Evolutionary conservation across 257 asterid species (phyloP), one percentile per base, ranked within the genome.

Genomic region (Solanum medicagineum): DNA sequence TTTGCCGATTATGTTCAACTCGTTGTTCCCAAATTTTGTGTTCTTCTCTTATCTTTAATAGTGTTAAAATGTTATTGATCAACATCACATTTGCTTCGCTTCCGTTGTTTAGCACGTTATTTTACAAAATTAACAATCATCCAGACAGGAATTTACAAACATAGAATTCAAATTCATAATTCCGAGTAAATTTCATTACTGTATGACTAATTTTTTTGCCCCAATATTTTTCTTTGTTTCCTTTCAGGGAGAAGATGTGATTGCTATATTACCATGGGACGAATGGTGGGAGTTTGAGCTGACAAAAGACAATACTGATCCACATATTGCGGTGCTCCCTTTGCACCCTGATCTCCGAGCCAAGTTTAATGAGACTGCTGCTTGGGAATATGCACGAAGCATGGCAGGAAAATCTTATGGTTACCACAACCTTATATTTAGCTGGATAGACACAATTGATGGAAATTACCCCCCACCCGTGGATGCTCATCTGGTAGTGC

Each of bases 221-320:
- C 22, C 24, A 6, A 79, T 32, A 57, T 51, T 62, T 42, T 32
- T 84, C 20, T 86, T 69, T 36, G 70, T 80, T 86, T 63, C 49
- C 51, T 75, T 68, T 29, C 84, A 93, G 98, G 99, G 98, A 83
- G 92, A 94, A 86, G 97, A 94, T 91, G 57, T 94, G 40, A 94
- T 94, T 85, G 98, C 92, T 65, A 91, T 94, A 83, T 81, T 96
- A 83, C 92, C 98, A 53, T 96, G 99, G 99, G 97, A 96, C 17
- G 98, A 94, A 32, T 94, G 99, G 98, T 94, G 99, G 99, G 90
- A 92, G 26, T 91, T 87, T 44, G 98, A 96, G 94, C 88, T 93
- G 90, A 92, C 92, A 53, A 93, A 92, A 85, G 99, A 96, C 75
- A 90, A 92, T 40, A 84, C 97, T 8, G 91, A 94, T 91, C 99